Evolutionary conservation across 352 stramenopile species (phyloP).

Genomic region (Globisporangium splendens): DNA sequence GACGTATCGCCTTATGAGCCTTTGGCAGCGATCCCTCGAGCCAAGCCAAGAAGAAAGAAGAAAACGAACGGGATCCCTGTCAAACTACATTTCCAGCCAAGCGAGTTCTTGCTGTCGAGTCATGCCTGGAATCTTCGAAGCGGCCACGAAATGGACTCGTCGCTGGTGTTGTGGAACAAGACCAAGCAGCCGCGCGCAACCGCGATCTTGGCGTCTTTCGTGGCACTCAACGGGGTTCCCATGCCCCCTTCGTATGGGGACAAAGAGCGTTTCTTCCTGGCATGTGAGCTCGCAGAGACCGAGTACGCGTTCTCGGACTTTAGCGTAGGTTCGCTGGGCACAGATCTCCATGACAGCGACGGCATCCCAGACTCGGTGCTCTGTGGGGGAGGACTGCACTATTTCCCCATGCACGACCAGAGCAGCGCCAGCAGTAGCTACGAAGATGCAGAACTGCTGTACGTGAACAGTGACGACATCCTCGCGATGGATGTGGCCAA

Average conservation of each 20-base stretch:
- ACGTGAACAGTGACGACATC: conserved; percentile 72
- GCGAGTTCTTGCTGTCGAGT: conserved; percentile 46
- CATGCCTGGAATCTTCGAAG: conserved; percentile 64
- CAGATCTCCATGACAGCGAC: conserved; percentile 28
- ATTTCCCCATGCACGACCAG: conserved; percentile 30
- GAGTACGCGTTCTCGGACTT: conserved; percentile 69
- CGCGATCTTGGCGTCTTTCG: conserved; percentile 55
- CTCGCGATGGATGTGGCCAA: conserved; percentile 38
- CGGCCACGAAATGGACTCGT: conserved; percentile 75
- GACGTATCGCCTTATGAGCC: conserved; percentile 39
- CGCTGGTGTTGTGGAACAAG: conserved; percentile 73
- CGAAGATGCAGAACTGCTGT: conserved; percentile 28
- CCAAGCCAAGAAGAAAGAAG: conserved; percentile 12
- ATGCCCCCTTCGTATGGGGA: conserved; percentile 57
- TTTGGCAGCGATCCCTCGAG: conserved; percentile 29
- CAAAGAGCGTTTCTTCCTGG: conserved; percentile 77
- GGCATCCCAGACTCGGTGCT: conserved; percentile 33
- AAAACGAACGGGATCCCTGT: conserved; percentile 6
- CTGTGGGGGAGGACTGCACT: conserved; percentile 59
- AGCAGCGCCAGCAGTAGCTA: background rate
- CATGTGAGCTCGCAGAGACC: conserved; percentile 63
- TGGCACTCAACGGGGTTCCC: conserved; percentile 30
- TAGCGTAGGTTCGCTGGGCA: conserved; percentile 50
- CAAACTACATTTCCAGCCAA: conserved; percentile 39
- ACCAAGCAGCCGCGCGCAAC: conserved; percentile 55